These are phyloP conservation scores for Flaveria floridana DNA, from an alignment of 140 eudicot genomes.

Conservation along the genomic window DNA sequence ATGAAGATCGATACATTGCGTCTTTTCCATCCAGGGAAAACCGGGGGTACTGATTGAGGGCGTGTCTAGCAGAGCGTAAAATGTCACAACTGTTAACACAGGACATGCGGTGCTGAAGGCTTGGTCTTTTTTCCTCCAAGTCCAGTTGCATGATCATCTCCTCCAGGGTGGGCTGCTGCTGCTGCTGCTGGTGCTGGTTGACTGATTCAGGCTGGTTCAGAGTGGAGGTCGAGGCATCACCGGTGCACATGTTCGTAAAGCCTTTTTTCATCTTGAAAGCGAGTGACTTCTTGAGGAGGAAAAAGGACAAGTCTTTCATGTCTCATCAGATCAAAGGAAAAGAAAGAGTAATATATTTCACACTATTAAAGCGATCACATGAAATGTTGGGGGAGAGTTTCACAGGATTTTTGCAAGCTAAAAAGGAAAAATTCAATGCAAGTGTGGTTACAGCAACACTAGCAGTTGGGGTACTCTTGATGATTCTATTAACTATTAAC, in stretches of 20 bases:
- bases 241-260: constrained; percentile 58
- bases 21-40: constrained; percentile 92
- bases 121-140: constrained; percentile 63
- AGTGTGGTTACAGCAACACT: not conserved
- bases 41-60: constrained; percentile 86
- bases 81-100: constrained; percentile 91
- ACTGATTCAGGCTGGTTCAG: constrained; percentile 55
- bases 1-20: constrained; percentile 83
- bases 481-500: constrained; percentile 7
- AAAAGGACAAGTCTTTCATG: constrained; percentile 60
- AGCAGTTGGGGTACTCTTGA: constrained; percentile 28
- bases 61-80: constrained; percentile 80
- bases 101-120: constrained; percentile 63
- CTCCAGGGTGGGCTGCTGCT: constrained; percentile 60
- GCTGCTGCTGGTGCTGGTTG: not conserved
- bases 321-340: not conserved
- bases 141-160: constrained; percentile 88
- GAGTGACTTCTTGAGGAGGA: constrained; percentile 56
- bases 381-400: not conserved
- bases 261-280: constrained; percentile 68
- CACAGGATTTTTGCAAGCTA: constrained; percentile 21
- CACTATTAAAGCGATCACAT: constrained; percentile 33
- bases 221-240: constrained; percentile 74
- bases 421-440: not conserved
- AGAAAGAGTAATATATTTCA: too few species aligned